Evolutionary conservation across 2,329 filamentous ascomycete species (phyloP).

Genomic region (Colletotrichum liaoningense): DNA sequence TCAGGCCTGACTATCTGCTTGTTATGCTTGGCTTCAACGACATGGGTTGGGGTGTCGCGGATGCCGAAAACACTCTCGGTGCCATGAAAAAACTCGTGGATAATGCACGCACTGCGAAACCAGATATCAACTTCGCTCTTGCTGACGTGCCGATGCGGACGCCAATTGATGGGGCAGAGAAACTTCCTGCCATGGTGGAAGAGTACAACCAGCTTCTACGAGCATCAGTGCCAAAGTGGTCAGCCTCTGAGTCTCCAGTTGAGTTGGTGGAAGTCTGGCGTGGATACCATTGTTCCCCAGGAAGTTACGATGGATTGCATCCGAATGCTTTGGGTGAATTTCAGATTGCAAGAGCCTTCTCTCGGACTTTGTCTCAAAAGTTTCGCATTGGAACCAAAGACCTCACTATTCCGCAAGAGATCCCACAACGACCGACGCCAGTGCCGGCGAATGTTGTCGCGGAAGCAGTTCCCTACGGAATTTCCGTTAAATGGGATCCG

Average conservation of each 20-base stretch:
- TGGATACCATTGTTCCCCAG: slow-evolving; percentile 44
- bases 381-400: slow-evolving; percentile 40
- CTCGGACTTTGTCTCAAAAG: slow-evolving; percentile 41
- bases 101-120: slow-evolving; percentile 44
- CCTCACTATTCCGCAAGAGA: slow-evolving; percentile 39
- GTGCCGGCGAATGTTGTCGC: slow-evolving; percentile 34
- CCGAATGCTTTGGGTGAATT: slow-evolving; percentile 54
- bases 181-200: slow-evolving; percentile 40
- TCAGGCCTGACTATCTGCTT: slow-evolving; percentile 47
- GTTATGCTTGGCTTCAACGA: slow-evolving; percentile 50
- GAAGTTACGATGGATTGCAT: slow-evolving; percentile 55
- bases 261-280: slow-evolving; percentile 46
- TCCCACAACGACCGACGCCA: slow-evolving; percentile 37
- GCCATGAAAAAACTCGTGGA: slow-evolving; percentile 43
- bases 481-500: slow-evolving; percentile 39
- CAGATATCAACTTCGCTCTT: slow-evolving; percentile 41
- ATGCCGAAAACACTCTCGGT: slow-evolving; percentile 36
- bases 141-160: slow-evolving; percentile 46
- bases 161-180: slow-evolving; percentile 38
- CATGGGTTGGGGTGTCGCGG: slow-evolving; percentile 44
- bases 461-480: slow-evolving; percentile 20
- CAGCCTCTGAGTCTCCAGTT: slow-evolving; percentile 42
- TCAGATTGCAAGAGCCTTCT: slow-evolving; percentile 54
- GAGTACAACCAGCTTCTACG: slow-evolving; percentile 43
- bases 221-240: slow-evolving; percentile 41